Conservation (phyloP, 257 asterid species). For the Buddleja alternifolia region DNA sequence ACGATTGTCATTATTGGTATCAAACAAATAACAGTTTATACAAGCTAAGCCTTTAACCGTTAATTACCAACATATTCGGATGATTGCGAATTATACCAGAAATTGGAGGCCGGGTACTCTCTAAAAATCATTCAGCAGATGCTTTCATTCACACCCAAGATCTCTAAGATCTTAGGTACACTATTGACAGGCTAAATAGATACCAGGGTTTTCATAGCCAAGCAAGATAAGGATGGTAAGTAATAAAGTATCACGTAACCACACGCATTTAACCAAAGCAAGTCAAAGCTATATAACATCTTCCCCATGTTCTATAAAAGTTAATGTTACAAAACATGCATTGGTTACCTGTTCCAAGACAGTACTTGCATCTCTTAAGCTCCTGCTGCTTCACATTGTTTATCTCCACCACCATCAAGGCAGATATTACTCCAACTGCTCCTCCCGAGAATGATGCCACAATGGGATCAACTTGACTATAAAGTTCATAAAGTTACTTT, state of each 20-base stretch:
- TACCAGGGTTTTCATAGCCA: not conserved
- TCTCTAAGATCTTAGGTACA: too few relatives aligned
- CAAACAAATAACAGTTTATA: too few relatives aligned
- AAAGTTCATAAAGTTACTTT: slow-evolving; percentile 20
- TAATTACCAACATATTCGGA: too few relatives aligned
- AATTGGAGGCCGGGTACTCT: too few relatives aligned
- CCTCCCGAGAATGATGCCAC: slow-evolving; percentile 99
- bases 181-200: not conserved
- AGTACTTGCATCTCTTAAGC: slow-evolving; percentile 96
- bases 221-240: not conserved
- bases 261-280: not conserved
- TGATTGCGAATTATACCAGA: too few relatives aligned
- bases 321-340: not conserved
- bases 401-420: slow-evolving; percentile 97
- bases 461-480: slow-evolving; percentile 92
- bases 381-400: slow-evolving; percentile 97
- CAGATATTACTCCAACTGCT: slow-evolving; percentile 96
- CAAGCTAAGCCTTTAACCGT: too few relatives aligned
- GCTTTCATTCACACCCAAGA: too few relatives aligned
- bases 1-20: too few relatives aligned
- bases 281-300: not conserved
- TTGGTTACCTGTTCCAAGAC: slow-evolving; percentile 83
- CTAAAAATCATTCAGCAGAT: too few relatives aligned
- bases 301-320: not conserved
- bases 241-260: not conserved